Percentiles rank a stretch among this genome's conserved stretches.
Conservation (phyloP, 176 grass and related monocot species). For the Paspalum notatum region DNA sequence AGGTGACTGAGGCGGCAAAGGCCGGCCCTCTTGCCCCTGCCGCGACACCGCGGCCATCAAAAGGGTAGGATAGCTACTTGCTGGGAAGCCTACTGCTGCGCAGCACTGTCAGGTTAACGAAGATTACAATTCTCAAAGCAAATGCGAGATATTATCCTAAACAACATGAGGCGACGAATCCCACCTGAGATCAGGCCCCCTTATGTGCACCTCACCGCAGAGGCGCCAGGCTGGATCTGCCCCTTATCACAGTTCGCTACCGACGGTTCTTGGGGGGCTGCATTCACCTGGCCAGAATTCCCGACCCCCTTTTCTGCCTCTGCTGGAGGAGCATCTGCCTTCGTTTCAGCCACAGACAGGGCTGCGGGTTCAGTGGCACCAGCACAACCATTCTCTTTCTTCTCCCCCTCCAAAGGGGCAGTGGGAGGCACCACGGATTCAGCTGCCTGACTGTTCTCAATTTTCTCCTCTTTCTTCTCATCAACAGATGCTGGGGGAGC, state of each 20-base stretch:
- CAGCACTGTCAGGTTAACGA: slow-evolving; percentile 40
- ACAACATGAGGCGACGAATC: not conserved
- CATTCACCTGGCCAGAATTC: slow-evolving; percentile 3
- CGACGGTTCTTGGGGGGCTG: not conserved
- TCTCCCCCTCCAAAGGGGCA: not conserved
- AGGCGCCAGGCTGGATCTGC: slow-evolving; percentile 48
- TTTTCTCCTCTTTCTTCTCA: slow-evolving; percentile 33
- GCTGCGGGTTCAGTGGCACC: not conserved
- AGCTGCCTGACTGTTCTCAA: not conserved
- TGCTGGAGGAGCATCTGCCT: slow-evolving; percentile 31
- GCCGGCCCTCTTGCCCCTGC: slow-evolving; percentile 9
- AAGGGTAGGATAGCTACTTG: slow-evolving; percentile 22
- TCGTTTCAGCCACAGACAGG: slow-evolving; percentile 5
- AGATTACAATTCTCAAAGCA: slow-evolving; percentile 57
- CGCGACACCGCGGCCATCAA: not conserved
- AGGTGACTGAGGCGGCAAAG: slow-evolving; percentile 21
- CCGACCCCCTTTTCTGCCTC: slow-evolving; percentile 21
- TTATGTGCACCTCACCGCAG: slow-evolving; percentile 47
- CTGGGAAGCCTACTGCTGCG: slow-evolving; percentile 38
- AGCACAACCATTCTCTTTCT: slow-evolving; percentile 35
- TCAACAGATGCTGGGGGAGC: not conserved
- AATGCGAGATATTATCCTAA: slow-evolving; percentile 41
- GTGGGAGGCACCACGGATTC: not conserved
- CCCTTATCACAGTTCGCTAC: slow-evolving; percentile 37
- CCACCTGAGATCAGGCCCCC: not conserved